Conservation (phyloP, 352 stramenopile species). For the Pythium dissimile region DNA sequence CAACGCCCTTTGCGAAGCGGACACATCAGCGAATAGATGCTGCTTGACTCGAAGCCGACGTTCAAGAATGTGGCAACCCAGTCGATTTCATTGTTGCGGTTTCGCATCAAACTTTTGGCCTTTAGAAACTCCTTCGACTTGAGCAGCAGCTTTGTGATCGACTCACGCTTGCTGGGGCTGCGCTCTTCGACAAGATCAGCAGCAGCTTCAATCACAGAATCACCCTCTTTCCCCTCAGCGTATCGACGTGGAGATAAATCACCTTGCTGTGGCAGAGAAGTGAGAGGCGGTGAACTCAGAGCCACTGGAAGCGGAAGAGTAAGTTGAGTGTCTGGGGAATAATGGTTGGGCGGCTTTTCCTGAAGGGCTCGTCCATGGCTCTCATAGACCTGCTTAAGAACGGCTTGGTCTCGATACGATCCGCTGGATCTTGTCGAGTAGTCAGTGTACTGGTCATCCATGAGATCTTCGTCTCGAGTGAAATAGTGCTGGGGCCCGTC, state of each 20-base stretch:
- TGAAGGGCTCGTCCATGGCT: neutral
- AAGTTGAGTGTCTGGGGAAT: neutral
- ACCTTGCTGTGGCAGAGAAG: neutral
- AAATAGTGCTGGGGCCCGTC: too few relatives aligned
- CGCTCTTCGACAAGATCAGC: constrained; percentile 27
- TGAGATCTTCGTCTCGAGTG: too few relatives aligned
- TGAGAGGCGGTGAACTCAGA: constrained; percentile 11
- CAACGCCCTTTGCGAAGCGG: constrained; percentile 68
- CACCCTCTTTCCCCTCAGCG: constrained; percentile 10
- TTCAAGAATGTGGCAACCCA: constrained; percentile 75
- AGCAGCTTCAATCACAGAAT: constrained; percentile 23
- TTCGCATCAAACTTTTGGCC: constrained; percentile 57
- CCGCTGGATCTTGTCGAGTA: constrained; percentile 1
- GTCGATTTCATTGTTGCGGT: constrained; percentile 74
- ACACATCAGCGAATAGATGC: constrained; percentile 78
- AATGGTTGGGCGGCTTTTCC: neutral
- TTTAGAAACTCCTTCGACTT: constrained; percentile 67
- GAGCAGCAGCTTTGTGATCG: constrained; percentile 50
- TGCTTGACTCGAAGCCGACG: constrained; percentile 63
- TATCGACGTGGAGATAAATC: constrained; percentile 8
- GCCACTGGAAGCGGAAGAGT: neutral
- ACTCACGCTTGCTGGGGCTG: constrained; percentile 32
- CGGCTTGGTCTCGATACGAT: neutral
- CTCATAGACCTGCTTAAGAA: neutral
- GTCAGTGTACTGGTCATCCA: too few relatives aligned